Conservation (phyloP, 2,329 filamentous ascomycete genomes). For the Emydomyces testavorans region DNA sequence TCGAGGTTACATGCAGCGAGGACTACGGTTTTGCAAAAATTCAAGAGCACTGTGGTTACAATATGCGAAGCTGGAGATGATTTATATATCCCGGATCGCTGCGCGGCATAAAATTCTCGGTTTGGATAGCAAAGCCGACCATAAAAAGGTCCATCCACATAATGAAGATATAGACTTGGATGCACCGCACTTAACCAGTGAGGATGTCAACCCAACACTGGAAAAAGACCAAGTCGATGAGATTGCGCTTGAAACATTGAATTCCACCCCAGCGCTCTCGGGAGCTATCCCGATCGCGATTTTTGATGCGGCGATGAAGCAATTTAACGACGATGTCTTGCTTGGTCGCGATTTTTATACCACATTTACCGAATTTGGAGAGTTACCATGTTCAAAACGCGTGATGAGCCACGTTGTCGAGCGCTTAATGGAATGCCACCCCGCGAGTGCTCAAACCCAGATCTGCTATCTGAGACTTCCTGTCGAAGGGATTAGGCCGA, state of each 20-base stretch:
- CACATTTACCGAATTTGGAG: slow-evolving; percentile 59
- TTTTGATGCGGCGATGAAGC: slow-evolving; percentile 73
- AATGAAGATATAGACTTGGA: slow-evolving; percentile 42
- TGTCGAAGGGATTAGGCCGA: slow-evolving; percentile 52
- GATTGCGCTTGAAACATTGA: slow-evolving; percentile 51
- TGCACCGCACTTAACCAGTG: slow-evolving; percentile 48
- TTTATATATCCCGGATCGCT: slow-evolving; percentile 74
- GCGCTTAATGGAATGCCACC: slow-evolving; percentile 48
- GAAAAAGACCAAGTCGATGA: slow-evolving; percentile 44
- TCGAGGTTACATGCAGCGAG: slow-evolving; percentile 75
- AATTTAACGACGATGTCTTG: slow-evolving; percentile 55
- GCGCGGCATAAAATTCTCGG: slow-evolving; percentile 58
- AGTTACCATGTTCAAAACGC: slow-evolving; percentile 51
- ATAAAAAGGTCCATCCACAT: slow-evolving; percentile 26
- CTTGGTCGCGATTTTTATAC: slow-evolving; percentile 69
- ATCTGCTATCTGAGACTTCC: slow-evolving; percentile 62
- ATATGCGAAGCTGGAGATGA: slow-evolving; percentile 83
- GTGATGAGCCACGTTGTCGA: slow-evolving; percentile 63
- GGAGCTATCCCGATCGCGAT: slow-evolving; percentile 92
- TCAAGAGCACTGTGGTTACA: slow-evolving; percentile 71
- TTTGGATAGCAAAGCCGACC: slow-evolving; percentile 40
- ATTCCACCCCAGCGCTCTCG: slow-evolving; percentile 66
- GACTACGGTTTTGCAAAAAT: slow-evolving; percentile 74
- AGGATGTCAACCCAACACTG: slow-evolving; percentile 48
- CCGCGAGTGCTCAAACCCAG: slow-evolving; percentile 52